These are phyloP conservation scores for Terfezia claveryi DNA, from an alignment of 495 filamentous ascomycete species.

Conservation along the genomic window DNA sequence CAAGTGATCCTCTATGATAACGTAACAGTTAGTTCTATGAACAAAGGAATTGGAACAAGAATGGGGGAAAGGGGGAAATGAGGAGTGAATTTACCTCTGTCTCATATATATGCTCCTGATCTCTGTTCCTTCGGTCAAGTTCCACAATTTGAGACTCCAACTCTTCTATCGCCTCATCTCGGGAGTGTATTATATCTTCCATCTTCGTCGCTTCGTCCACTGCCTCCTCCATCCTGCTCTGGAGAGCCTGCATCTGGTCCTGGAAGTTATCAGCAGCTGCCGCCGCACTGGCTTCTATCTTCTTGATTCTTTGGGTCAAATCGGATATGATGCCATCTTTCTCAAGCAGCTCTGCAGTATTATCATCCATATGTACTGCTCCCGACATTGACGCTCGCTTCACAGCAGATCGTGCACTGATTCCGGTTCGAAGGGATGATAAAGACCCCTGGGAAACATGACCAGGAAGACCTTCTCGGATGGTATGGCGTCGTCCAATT, in stretches of 20 bases:
- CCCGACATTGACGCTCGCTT: background rate
- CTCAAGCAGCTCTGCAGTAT: background rate
- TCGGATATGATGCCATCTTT: background rate
- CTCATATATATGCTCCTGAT: conserved; percentile 78
- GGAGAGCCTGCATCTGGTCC: conserved; percentile 49
- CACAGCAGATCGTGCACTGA: background rate
- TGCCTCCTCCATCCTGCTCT: conserved; percentile 70
- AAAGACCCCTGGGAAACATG: background rate
- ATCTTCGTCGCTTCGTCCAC: conserved; percentile 59
- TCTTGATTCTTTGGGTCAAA: background rate
- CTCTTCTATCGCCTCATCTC: conserved; percentile 53
- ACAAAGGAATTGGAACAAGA: background rate
- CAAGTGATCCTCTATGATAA: conserved; percentile 39
- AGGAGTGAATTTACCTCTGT: conserved; percentile 29
- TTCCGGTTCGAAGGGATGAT: background rate
- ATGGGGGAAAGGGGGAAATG: background rate
- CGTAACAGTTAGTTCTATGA: background rate
- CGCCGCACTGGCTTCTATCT: background rate
- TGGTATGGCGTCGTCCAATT: background rate
- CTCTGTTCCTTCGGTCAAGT: conserved; percentile 52
- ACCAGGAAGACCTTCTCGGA: background rate
- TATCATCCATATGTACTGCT: background rate
- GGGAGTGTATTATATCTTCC: conserved; percentile 67
- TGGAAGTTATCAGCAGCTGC: background rate
- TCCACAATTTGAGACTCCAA: conserved; percentile 65